Evolutionary conservation across 2,329 filamentous ascomycete species (phyloP).

Genomic region (Apiospora aurea): DNA sequence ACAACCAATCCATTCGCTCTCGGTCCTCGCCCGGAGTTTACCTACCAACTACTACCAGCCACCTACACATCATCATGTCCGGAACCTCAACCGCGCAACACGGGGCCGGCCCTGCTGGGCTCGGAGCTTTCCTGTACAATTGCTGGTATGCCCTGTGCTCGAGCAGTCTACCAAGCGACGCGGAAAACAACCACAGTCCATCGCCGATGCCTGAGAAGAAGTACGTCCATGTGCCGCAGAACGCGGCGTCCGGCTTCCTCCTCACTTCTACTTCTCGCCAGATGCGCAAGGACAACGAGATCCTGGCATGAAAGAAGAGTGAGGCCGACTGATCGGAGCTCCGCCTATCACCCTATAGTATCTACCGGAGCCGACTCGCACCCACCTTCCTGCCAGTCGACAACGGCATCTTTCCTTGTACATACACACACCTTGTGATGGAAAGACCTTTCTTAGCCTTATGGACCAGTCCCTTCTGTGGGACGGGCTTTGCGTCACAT

Average conservation of each 20-base stretch:
- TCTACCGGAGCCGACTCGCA: neutral
- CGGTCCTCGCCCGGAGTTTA: too few species aligned
- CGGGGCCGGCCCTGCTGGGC: neutral
- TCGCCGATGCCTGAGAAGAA: conserved; percentile 16
- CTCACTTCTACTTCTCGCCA: conserved; percentile 49
- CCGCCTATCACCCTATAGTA: neutral
- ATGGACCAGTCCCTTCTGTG: neutral
- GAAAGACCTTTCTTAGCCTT: neutral
- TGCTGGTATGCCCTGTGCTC: conserved; percentile 5
- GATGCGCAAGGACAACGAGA: conserved; percentile 48
- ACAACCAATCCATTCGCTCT: neutral
- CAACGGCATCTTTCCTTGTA: neutral
- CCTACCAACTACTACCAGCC: neutral
- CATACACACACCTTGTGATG: neutral
- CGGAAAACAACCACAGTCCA: neutral
- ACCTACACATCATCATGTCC: neutral
- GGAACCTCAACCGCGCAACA: neutral
- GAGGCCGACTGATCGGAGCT: neutral
- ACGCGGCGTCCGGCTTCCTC: conserved; percentile 51
- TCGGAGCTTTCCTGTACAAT: neutral
- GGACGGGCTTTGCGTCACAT: conserved; percentile 28
- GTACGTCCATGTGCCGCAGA: conserved; percentile 44
- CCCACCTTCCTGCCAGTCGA: neutral
- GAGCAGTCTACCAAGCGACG: neutral
- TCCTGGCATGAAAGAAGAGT: conserved; percentile 29